Conservation (phyloP, 306 rosid genomes). For the Vigna mungo region DNA sequence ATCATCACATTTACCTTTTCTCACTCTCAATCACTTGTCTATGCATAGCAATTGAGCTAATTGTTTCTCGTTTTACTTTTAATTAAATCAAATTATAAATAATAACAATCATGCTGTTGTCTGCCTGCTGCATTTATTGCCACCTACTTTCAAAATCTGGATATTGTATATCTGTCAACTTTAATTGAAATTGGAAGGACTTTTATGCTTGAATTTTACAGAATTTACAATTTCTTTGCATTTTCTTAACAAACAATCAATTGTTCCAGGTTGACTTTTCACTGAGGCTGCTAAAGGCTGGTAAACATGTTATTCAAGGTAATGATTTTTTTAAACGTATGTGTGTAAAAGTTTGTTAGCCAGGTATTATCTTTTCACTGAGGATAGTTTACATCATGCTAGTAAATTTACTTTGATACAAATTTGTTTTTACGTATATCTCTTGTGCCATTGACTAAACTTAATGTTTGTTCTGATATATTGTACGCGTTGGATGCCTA, state of each 20-base stretch:
- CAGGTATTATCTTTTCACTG: background rate
- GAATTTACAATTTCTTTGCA: slow-evolving; percentile 8
- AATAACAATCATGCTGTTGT: no score
- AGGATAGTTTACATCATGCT: no score
- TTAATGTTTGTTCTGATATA: slow-evolving; percentile 44
- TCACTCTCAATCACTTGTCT: background rate
- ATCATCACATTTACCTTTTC: background rate
- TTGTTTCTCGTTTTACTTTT: background rate
- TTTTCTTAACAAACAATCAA: slow-evolving; percentile 22
- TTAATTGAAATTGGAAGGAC: background rate
- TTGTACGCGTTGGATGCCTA: slow-evolving; percentile 50
- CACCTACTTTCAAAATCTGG: background rate
- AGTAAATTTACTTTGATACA: no score
- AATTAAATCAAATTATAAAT: background rate
- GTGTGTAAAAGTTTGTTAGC: slow-evolving; percentile 13
- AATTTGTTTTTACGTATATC: background rate
- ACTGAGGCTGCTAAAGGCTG: slow-evolving; percentile 75
- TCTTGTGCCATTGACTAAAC: slow-evolving; percentile 45
- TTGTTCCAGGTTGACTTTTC: slow-evolving; percentile 76
- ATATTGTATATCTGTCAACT: background rate
- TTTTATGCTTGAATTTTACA: slow-evolving; percentile 5
- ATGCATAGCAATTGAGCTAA: background rate
- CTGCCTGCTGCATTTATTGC: no score
- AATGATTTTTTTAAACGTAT: slow-evolving; percentile 30
- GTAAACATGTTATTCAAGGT: slow-evolving; percentile 98